Percentiles rank a stretch among this genome's conserved stretches.
These are phyloP conservation scores for Ustilago lituana DNA, from an alignment of 1,284 basidiomycete species.

Conservation along the genomic window DNA sequence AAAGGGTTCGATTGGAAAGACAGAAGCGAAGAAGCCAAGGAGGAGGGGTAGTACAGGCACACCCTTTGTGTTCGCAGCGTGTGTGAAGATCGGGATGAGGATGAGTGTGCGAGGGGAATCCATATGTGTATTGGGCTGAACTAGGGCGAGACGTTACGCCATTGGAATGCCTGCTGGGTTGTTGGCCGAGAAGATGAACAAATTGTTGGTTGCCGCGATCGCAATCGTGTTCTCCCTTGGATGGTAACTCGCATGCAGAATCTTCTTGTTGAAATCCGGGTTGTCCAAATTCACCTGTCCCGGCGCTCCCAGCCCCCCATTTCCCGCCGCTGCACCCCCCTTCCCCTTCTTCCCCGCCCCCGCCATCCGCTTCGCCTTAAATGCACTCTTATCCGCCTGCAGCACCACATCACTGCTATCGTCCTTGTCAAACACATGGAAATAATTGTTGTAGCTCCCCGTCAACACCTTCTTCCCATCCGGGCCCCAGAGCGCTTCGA, in stretches of 20 bases:
- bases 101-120: not conserved
- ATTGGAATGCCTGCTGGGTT: constrained; percentile 53
- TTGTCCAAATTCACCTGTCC: constrained; percentile 66
- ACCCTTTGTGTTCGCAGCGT: no score
- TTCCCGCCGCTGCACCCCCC: constrained; percentile 71
- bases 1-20: not conserved
- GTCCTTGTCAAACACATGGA: constrained; percentile 98
- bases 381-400: constrained; percentile 98
- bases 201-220: constrained; percentile 69
- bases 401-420: constrained; percentile 88
- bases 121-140: not conserved
- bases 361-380: constrained; percentile 93
- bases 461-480: constrained; percentile 71
- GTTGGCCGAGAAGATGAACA: constrained; percentile 72
- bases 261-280: constrained; percentile 93
- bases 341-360: constrained; percentile 77
- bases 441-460: constrained; percentile 99
- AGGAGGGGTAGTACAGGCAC: constrained; percentile 1
- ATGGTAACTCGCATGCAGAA: constrained; percentile 86
- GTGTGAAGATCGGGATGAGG: not conserved
- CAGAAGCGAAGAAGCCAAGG: not conserved
- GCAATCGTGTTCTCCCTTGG: constrained; percentile 92
- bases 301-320: constrained; percentile 77
- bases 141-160: constrained; percentile 7
- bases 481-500: constrained; percentile 71